Percentiles rank a stretch among this genome's conserved stretches.
Conservation (phyloP, 2,329 filamentous ascomycete species). For the Pyricularia pennisetigena region DNA sequence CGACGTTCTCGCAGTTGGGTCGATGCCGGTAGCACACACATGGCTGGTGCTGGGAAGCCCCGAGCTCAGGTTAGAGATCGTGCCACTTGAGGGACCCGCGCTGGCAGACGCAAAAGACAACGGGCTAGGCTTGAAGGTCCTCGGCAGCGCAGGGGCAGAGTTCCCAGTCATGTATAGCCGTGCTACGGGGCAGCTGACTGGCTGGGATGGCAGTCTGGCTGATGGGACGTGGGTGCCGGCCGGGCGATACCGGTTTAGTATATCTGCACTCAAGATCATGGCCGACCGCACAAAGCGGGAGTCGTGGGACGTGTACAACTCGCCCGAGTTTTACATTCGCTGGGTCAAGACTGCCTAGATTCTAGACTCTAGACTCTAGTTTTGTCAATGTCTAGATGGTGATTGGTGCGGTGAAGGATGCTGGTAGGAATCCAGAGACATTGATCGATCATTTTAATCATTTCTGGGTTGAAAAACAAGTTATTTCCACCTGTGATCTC, state of each 20-base stretch:
- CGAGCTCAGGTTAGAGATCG: background rate
- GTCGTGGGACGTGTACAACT: background rate
- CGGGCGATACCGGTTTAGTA: background rate
- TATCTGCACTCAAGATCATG: background rate
- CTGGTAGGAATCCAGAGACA: no score
- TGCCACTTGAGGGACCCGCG: background rate
- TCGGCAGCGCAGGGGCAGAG: background rate
- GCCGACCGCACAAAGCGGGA: background rate
- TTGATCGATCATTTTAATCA: no score
- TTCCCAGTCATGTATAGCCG: background rate
- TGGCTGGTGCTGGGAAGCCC: conserved; percentile 1
- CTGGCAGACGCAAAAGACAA: conserved; percentile 1
- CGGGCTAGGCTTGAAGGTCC: background rate
- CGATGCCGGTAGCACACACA: background rate
- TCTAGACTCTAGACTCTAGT: no score
- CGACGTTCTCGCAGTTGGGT: background rate
- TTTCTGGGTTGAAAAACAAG: no score
- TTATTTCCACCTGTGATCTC: no score
- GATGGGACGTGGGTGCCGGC: background rate
- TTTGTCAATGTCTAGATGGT: no score
- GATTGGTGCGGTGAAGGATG: no score
- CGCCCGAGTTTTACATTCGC: background rate
- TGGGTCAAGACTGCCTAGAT: background rate
- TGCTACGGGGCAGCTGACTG: background rate
- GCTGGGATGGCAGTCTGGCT: background rate